Evolutionary conservation across 129 eudicot species (phyloP), one percentile per base, ranked within the genome.

Genomic region (Apium graveolens): DNA sequence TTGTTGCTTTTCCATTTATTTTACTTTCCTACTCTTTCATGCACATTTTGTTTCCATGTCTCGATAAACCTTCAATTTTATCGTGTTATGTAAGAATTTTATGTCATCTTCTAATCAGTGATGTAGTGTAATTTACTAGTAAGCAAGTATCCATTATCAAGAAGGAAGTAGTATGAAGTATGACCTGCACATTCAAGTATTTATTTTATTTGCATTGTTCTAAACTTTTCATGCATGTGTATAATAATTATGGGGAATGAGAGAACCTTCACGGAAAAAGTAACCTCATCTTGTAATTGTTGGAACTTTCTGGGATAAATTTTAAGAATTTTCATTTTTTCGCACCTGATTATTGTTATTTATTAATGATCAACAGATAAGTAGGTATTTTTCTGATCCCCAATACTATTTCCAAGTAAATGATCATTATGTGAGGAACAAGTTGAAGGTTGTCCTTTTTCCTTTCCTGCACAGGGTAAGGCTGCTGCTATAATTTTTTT

Each of bases 361-460:
- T 44, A 37, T 76, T 34, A 32, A 14, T 63, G 49, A 18, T 79
- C 82, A 31, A 75, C 91, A 89, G 94, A 89, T 89, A 81, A 89
- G 89, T 77, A 81, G 91, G 79, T 89, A 89, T 78, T 89, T 89
- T 73, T 84, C 93, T 51, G 93, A 89, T 82, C 91, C 93, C 53
- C 93, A 89, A 78, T 87, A 89, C 75, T 89, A 89, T 78, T 83
- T 89, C 76, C 94, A 89, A 85, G 91, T 89, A 68, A 89, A 89
- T 43, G 94, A 89, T 76, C 88, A 87, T 63, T 89, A 89, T 51
- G 94, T 89, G 86, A 80, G 86, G 81, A 89, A 89, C 81, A 89
- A 89, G 65, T 73, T 89, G 93, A 89, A 89, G 83, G 91, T 89
- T 46, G 87, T 89, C 74, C 83, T 89, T 32, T 89, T 89, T 77